Percentiles rank a stretch among this genome's conserved stretches.
Conservation (phyloP, 108 stramenopile species). For the Pseudonitzschia pungens region DNA sequence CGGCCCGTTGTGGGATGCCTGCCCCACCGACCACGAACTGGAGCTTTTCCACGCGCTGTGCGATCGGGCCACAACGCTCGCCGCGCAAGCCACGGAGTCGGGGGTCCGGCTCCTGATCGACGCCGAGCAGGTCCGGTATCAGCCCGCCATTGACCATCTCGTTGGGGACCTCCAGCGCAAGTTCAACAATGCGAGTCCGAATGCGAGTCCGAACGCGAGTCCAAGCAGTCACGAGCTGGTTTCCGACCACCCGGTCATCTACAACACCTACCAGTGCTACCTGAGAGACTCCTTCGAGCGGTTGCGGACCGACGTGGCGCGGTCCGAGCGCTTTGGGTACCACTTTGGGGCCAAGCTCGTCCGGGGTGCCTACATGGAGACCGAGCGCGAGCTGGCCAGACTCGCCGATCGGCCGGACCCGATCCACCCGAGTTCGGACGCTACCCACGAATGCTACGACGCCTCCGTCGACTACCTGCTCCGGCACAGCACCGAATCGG, state of each 20-base stretch:
- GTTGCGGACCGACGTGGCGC: conserved; percentile 76
- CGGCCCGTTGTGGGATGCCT: conserved; percentile 72
- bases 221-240: too few species aligned
- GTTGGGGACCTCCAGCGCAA: conserved; percentile 48
- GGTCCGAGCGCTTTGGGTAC: conserved; percentile 73
- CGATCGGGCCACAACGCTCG: conserved; percentile 65
- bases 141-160: conserved; percentile 94
- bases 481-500: conserved; percentile 38
- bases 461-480: conserved; percentile 67
- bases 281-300: conserved; percentile 75
- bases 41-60: conserved; percentile 73
- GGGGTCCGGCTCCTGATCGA: conserved; percentile 92
- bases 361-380: conserved; percentile 97
- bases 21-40: conserved; percentile 84
- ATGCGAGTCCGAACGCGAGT: too few species aligned
- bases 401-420: conserved; percentile 55
- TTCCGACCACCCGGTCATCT: conserved; percentile 67
- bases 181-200: conserved; percentile 84
- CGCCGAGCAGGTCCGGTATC: conserved; percentile 94
- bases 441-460: conserved; percentile 90
- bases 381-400: conserved; percentile 80
- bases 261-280: conserved; percentile 96
- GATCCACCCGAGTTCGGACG: conserved; percentile 80
- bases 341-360: conserved; percentile 95
- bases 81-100: conserved; percentile 57